These are phyloP conservation scores for Klebsormidium nitens DNA, from an alignment of 139 green algal genomes.

Conservation along the genomic window DNA sequence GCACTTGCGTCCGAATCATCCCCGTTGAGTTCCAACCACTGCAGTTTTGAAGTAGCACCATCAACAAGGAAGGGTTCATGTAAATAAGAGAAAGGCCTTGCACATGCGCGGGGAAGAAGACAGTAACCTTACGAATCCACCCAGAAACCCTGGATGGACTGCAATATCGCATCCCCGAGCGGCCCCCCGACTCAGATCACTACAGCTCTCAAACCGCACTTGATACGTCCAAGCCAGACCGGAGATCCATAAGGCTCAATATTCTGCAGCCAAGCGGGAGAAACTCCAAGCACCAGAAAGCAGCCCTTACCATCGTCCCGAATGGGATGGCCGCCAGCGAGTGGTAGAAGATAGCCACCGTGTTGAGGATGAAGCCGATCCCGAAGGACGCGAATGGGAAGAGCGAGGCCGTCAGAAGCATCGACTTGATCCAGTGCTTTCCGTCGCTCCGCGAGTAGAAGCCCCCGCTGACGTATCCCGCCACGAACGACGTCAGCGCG, in stretches of 20 bases:
- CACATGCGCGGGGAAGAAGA: too few species aligned
- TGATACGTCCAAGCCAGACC: too few species aligned
- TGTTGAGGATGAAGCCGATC: conserved; percentile 91
- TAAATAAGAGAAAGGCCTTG: too few species aligned
- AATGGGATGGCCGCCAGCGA: conserved; percentile 88
- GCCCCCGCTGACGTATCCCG: conserved; percentile 71
- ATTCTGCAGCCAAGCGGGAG: conserved; percentile 15
- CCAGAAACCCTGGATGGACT: too few species aligned
- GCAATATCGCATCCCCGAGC: too few species aligned
- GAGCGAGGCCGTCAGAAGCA: conserved; percentile 77
- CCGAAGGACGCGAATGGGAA: conserved; percentile 71
- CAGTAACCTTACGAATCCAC: too few species aligned
- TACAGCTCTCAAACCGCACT: background rate
- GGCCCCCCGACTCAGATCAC: too few species aligned
- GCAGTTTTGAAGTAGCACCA: too few species aligned
- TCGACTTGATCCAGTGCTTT: conserved; percentile 81
- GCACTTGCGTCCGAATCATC: too few species aligned
- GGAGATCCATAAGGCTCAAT: background rate
- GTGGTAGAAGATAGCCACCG: conserved; percentile 87
- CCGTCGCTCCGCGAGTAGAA: conserved; percentile 84
- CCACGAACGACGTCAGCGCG: conserved; percentile 80
- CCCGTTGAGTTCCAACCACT: too few species aligned
- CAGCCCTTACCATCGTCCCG: conserved; percentile 72
- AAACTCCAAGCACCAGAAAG: too few species aligned
- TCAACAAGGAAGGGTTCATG: too few species aligned